Evolutionary conservation across 345 rosid genomes (phyloP).

Genomic region (Microcos paniculata): DNA sequence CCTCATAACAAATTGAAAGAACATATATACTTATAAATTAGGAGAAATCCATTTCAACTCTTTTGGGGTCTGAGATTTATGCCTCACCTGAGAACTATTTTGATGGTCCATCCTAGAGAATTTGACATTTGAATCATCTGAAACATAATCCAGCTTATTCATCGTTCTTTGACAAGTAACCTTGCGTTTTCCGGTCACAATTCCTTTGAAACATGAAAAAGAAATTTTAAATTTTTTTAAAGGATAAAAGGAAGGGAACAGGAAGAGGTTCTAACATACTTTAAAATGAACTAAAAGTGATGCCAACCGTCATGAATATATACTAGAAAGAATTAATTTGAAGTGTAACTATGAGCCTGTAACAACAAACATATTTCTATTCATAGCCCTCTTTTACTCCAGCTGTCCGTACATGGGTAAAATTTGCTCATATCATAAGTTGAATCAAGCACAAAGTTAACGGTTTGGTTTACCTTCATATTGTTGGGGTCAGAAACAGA

Average conservation of each 20-base stretch:
- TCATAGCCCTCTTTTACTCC: neutral
- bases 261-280: neutral
- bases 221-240: neutral
- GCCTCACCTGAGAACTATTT: slow-evolving; percentile 40
- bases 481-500: neutral
- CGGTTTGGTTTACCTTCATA: neutral
- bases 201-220: neutral
- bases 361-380: neutral
- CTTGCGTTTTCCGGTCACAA: slow-evolving; percentile 36
- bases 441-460: slow-evolving; percentile 5
- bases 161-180: slow-evolving; percentile 31
- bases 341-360: neutral
- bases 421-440: neutral
- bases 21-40: neutral
- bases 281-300: neutral
- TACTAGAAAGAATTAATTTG: neutral
- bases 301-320: neutral
- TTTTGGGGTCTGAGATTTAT: slow-evolving; percentile 14
- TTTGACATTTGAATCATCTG: slow-evolving; percentile 24
- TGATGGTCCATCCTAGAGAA: slow-evolving; percentile 24
- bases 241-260: neutral
- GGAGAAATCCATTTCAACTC: neutral
- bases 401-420: neutral
- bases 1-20: neutral
- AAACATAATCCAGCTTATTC: slow-evolving; percentile 21